Percentiles rank a stretch among this genome's conserved stretches.
These are phyloP conservation scores for Musa troglodytarum DNA, from an alignment of 176 grass and related monocot genomes.

Conservation along the genomic window DNA sequence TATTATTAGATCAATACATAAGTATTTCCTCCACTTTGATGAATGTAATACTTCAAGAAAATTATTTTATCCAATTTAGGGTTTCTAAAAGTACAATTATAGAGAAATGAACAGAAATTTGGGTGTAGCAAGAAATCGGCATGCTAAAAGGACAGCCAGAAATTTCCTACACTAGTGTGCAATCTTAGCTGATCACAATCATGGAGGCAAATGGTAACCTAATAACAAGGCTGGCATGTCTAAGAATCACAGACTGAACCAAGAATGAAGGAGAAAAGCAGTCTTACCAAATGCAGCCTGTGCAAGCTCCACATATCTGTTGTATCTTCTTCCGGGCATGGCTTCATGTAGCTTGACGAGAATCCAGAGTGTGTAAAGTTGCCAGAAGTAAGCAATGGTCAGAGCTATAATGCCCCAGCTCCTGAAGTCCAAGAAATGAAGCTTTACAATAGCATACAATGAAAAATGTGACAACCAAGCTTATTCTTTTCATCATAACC, in stretches of 20 bases:
- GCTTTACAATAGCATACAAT: not conserved
- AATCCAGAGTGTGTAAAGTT: conserved; percentile 92
- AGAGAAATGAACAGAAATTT: too few relatives aligned
- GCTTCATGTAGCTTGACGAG: conserved; percentile 98
- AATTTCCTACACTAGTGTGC: not conserved
- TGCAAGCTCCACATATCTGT: conserved; percentile 94
- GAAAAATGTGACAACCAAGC: conserved; percentile 2
- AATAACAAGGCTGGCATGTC: not conserved
- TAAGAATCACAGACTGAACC: not conserved
- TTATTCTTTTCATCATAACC: not conserved
- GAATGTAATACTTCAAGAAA: too few relatives aligned
- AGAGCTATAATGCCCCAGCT: conserved; percentile 95
- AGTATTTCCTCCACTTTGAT: too few relatives aligned
- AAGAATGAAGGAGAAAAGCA: conserved; percentile 12
- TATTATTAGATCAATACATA: too few relatives aligned
- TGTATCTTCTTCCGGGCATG: conserved; percentile 86
- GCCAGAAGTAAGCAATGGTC: conserved; percentile 87
- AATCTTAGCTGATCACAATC: not conserved
- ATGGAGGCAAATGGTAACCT: not conserved
- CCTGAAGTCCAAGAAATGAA: conserved; percentile 41
- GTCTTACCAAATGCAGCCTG: conserved; percentile 92
- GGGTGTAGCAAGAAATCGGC: too few relatives aligned
- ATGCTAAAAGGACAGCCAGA: too few relatives aligned
- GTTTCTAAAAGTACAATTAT: too few relatives aligned
- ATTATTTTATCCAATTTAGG: too few relatives aligned